Conservation (phyloP, 768 basidiomycete species). For the Clavulina sp. region DNA sequence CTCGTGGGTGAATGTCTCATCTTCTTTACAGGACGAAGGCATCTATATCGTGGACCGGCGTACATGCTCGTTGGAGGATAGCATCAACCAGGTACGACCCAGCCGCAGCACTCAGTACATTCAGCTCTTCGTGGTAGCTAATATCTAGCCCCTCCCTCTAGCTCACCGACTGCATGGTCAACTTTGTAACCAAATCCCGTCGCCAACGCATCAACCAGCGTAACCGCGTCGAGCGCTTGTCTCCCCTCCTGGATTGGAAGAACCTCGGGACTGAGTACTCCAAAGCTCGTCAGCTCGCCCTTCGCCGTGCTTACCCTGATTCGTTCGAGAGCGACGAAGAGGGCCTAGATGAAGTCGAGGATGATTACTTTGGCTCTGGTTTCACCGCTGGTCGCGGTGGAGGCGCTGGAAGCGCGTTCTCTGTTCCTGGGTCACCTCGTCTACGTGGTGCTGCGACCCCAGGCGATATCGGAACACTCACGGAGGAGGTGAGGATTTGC, state of each 20-base stretch:
- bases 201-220: conserved; percentile 97
- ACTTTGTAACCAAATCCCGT: conserved; percentile 67
- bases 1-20: neutral
- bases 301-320: conserved; percentile 89
- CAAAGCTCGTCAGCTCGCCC: conserved; percentile 81
- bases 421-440: conserved; percentile 77
- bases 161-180: conserved; percentile 56
- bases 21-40: conserved; percentile 53
- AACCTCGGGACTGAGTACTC: conserved; percentile 92
- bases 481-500: conserved; percentile 44
- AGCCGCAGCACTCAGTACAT: too few relatives aligned
- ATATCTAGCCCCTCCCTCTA: neutral
- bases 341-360: conserved; percentile 33
- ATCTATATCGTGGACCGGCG: conserved; percentile 95
- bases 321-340: conserved; percentile 52
- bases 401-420: conserved; percentile 50
- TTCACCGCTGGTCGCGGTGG: conserved; percentile 38
- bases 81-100: conserved; percentile 31
- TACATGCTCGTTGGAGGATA: conserved; percentile 76
- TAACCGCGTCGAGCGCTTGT: conserved; percentile 88
- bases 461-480: conserved; percentile 80
- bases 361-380: conserved; percentile 21
- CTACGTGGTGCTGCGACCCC: conserved; percentile 80
- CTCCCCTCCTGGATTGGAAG: conserved; percentile 95
- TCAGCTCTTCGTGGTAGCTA: neutral